Percentiles rank a stretch among this genome's conserved stretches.
Evolutionary conservation across 148 eudicot species (phyloP).

Genomic region (Persicaria tinctoria): DNA sequence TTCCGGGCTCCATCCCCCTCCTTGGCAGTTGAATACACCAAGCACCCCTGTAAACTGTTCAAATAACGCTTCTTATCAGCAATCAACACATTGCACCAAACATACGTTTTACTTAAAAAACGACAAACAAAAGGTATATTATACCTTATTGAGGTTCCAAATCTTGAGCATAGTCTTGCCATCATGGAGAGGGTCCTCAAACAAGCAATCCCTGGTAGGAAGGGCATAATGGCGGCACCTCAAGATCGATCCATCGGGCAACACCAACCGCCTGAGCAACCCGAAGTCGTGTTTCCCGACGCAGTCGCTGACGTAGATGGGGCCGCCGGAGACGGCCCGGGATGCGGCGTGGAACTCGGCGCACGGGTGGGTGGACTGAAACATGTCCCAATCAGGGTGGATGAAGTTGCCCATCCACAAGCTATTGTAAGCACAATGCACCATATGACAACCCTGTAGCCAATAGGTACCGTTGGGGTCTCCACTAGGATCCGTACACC

Average conservation of each 20-base stretch:
- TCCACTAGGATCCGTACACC: conserved; percentile 91
- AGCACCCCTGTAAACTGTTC: conserved; percentile 60
- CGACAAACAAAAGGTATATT: not conserved
- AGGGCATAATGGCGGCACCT: conserved; percentile 70
- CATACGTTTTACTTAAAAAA: too few species aligned
- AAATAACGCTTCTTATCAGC: not conserved
- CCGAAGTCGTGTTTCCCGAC: conserved; percentile 73
- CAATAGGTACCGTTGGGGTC: conserved; percentile 92
- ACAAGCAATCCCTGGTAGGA: conserved; percentile 78
- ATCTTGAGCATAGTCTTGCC: conserved; percentile 91
- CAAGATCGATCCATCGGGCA: conserved; percentile 78
- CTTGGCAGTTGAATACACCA: conserved; percentile 90
- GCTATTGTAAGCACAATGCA: conserved; percentile 93
- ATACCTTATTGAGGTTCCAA: conserved; percentile 68
- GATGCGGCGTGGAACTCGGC: conserved; percentile 92
- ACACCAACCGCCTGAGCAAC: conserved; percentile 54
- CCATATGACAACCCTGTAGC: conserved; percentile 99
- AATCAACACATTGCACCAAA: too few species aligned
- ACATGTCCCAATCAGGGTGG: conserved; percentile 99
- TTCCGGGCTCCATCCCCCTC: conserved; percentile 84
- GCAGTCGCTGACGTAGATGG: conserved; percentile 70
- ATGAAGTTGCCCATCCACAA: conserved; percentile 96
- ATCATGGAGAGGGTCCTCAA: conserved; percentile 79
- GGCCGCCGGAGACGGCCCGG: conserved; percentile 88
- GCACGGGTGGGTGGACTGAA: conserved; percentile 92